Evolutionary conservation across 2,329 filamentous ascomycete species (phyloP).

Genomic region (Penicillium glabrum): DNA sequence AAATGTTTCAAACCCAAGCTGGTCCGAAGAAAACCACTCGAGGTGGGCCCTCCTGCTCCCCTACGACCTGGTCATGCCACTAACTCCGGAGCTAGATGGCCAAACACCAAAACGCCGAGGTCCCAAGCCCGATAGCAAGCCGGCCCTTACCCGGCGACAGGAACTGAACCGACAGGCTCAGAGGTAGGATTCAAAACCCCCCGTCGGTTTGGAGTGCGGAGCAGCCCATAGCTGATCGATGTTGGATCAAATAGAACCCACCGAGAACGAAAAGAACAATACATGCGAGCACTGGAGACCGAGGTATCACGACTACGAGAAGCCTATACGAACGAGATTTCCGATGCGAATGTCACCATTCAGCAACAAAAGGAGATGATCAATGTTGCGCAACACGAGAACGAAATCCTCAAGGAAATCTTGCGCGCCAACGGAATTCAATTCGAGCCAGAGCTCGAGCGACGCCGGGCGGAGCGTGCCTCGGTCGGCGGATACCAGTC

Average conservation of each 20-base stretch:
- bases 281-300: conserved; percentile 90
- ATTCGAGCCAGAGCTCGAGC: conserved; percentile 51
- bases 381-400: conserved; percentile 75
- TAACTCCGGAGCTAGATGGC: conserved; percentile 61
- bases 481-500: conserved; percentile 26
- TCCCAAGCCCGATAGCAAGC: conserved; percentile 95
- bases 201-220: conserved; percentile 3
- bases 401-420: conserved; percentile 68
- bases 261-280: conserved; percentile 92
- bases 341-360: conserved; percentile 48
- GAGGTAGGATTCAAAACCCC: conserved; percentile 58
- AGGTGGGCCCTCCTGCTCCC: conserved; percentile 51
- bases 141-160: conserved; percentile 85
- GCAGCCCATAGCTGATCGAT: neutral
- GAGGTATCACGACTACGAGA: conserved; percentile 89
- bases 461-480: conserved; percentile 35
- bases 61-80: neutral
- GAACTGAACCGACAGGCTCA: conserved; percentile 95
- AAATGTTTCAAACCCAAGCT: conserved; percentile 56
- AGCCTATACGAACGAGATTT: conserved; percentile 64
- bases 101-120: conserved; percentile 85
- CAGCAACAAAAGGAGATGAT: conserved; percentile 72
- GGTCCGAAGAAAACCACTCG: conserved; percentile 71
- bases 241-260: conserved; percentile 68
- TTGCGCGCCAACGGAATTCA: conserved; percentile 60